Conservation (phyloP, 768 basidiomycete genomes). For the Tubosaeta sp. region DNA sequence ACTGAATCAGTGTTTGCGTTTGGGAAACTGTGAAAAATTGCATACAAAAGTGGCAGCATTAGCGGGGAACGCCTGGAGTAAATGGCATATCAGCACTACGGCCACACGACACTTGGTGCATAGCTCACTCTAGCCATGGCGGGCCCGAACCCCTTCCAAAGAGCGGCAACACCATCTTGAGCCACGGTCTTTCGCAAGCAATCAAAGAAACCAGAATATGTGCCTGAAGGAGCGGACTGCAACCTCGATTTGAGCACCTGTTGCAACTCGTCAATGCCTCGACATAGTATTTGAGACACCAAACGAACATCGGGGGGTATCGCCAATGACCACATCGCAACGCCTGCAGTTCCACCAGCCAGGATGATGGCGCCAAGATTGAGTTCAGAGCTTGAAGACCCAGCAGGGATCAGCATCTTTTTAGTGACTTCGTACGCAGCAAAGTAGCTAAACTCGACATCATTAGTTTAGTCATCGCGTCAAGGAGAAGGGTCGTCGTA, state of each 20-base stretch:
- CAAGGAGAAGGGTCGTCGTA: constrained; percentile 39
- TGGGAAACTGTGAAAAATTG: constrained; percentile 12
- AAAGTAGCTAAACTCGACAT: constrained; percentile 65
- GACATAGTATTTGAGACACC: not conserved
- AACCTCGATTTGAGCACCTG: constrained; percentile 94
- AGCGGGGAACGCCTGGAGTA: constrained; percentile 85
- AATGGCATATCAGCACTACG: not conserved
- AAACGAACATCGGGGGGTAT: constrained; percentile 90
- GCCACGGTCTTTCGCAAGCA: constrained; percentile 91
- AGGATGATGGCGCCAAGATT: constrained; percentile 83
- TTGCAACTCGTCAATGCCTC: constrained; percentile 7
- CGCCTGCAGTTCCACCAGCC: constrained; percentile 91
- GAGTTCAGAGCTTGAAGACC: constrained; percentile 73
- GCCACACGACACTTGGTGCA: not conserved
- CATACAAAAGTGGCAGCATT: constrained; percentile 92
- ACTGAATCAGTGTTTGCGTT: not conserved
- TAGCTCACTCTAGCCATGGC: constrained; percentile 84
- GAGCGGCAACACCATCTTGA: constrained; percentile 75
- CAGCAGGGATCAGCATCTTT: constrained; percentile 75
- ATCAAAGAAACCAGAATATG: constrained; percentile 92
- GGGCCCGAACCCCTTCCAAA: constrained; percentile 98
- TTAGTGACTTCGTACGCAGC: constrained; percentile 96
- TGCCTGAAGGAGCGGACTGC: constrained; percentile 95
- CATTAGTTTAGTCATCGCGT: constrained; percentile 5
- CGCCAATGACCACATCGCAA: constrained; percentile 97